Base-by-base conservation (phyloP, 257 asterid species). In the Vinca minor region DNA sequence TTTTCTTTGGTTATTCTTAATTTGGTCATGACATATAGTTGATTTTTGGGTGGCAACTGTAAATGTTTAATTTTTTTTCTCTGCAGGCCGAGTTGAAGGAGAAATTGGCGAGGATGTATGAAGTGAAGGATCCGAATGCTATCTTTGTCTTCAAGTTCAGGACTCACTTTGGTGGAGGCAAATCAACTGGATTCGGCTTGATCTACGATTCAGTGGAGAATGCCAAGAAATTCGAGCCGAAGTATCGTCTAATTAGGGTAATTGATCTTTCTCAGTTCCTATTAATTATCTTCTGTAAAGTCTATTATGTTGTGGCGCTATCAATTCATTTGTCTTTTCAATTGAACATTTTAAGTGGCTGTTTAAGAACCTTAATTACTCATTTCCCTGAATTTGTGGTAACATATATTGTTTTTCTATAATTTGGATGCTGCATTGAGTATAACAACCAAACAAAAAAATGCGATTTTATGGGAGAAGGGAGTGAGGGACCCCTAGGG, bases 101-200 rank as follows among this genome's bases (percentile, higher is more conserved):
- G 72, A 87, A 84, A 49, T 74, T 91, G 74, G 62, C 88, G 1
- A 77, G 87, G 67, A 77, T 91, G 85, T 88, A 91, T 41, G 97
- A 91, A 59, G 97, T 86, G 35, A 87, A 72, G 59, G 97, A 91
- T 26, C 72, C 86, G 11, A 91, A 91, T 75, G 71, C 95, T 59
- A 91, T 87, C 68, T 91, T 87, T 34, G 95, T 91, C 39, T 91
- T 91, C 78, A 91, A 91, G 84, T 91, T 87, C 83, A 78, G 97
- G 78, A 87, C 97, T 29, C 97, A 91, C 77, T 91, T 91, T 71
- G 97, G 97, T 73, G 97, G 97, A 39, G 97, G 97, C 70, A 91
- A 91, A 74, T 91, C 97, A 21, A 91, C 97, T 6, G 96, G 96
- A 8, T 87, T 91, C 67, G 96, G 96, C 20, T 73, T 91, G 87